These are phyloP conservation scores for Talaromyces marneffei DNA, from an alignment of 2,329 filamentous ascomycete species.

Conservation along the genomic window DNA sequence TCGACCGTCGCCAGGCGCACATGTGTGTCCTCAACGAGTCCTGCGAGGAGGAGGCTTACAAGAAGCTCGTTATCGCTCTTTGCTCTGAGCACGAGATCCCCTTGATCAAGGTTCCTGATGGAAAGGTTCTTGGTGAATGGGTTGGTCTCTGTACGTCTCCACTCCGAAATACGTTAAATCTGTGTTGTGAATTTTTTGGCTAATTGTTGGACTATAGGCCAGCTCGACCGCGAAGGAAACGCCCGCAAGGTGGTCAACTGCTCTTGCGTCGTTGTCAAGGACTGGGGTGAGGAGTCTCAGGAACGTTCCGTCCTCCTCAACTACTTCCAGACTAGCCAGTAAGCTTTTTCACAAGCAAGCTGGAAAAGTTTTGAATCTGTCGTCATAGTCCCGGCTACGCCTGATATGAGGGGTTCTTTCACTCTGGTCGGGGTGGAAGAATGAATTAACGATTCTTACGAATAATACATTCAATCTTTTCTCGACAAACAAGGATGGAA, in stretches of 20 bases:
- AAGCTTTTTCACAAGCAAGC: constrained; percentile 41
- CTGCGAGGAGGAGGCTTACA: constrained; percentile 99
- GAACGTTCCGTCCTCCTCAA: constrained; percentile 98
- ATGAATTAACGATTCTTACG: neutral
- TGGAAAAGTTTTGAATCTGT: neutral
- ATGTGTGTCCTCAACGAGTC: constrained; percentile 99
- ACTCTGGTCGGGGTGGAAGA: neutral
- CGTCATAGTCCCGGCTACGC: neutral
- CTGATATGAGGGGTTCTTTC: neutral
- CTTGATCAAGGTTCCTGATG: constrained; percentile 98
- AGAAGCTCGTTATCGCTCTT: constrained; percentile 98
- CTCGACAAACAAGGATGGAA: neutral
- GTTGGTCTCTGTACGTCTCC: constrained; percentile 88
- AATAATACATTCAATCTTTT: neutral
- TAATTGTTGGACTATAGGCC: constrained; percentile 54
- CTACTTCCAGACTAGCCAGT: constrained; percentile 91
- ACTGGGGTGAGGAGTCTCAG: constrained; percentile 99
- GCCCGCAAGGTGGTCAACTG: constrained; percentile 99
- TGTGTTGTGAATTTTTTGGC: neutral
- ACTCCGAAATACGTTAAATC: no score
- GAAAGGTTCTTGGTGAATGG: constrained; percentile 99
- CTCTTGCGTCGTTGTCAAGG: constrained; percentile 99
- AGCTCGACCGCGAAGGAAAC: constrained; percentile 98
- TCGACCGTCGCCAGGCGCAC: constrained; percentile 97
- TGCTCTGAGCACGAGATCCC: constrained; percentile 99